Base-by-base conservation (phyloP, 2,329 filamentous ascomycete species). In the Fusarium sp. region DNA sequence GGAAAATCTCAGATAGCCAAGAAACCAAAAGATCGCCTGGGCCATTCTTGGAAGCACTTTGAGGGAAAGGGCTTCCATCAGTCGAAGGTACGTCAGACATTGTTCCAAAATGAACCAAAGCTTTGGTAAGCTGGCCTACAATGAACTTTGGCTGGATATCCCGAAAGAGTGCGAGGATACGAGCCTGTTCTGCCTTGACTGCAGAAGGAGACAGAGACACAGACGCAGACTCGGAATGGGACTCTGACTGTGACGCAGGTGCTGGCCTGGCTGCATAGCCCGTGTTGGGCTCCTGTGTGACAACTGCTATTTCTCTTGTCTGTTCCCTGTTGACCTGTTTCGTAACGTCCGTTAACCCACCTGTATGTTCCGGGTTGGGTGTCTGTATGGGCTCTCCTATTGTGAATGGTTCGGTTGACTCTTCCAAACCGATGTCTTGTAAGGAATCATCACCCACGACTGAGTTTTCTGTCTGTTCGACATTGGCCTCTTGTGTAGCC, bases 1-100 rank as follows among this genome's bases (percentile, higher is more conserved):
- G 88, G 65, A 91, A 91, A 57, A 91, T 88, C 73, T 91, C 88
- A 14, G 87, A 81, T 46, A 90, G 78, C 88, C 88, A 91, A 22
- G 86, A 85, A 30, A 91, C 82, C 62, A 91, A 87, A 13, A 88
- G 78, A 22, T 84, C 83, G 3, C 88, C 89, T 2, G 84, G 79
- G 5, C 88, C 88, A 74, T 90, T 89, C 14, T 82, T 82, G 48
- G 84, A 81, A 12, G 82, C 84, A 69, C 88, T 90, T 27, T 82
- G 80, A 3, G 88, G 88, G 55, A 90, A 90, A 4, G 77, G 79
- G 67, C 85, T 81, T 29, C 82, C 77, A 1, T 83, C 82, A n/a
- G 87, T 83, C 8, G 85, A 83, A 10, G 85, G 85, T 7, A 84
- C 85, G 29, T 84, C 85, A 40, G 87, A 86, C 47, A 87, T 83